Conservation (phyloP, 805 yeast genomes). For the Blastobotrys robertii region DNA sequence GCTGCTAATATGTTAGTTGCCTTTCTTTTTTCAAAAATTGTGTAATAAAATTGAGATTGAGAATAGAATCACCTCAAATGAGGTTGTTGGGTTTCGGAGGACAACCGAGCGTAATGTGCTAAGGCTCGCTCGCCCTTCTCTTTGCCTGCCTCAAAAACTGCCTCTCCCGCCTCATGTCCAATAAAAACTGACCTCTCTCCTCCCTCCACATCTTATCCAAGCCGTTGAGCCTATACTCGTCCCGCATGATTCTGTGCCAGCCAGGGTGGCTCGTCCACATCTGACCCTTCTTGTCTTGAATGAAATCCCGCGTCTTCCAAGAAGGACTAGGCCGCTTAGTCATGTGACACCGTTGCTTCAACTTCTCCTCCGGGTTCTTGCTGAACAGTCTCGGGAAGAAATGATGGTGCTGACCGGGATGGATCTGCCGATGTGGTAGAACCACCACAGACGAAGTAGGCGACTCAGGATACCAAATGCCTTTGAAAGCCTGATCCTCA, state of each 20-base stretch:
- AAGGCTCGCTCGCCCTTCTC: slow-evolving; percentile 5
- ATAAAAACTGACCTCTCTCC: slow-evolving; percentile 16
- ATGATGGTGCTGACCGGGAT: too few relatives aligned
- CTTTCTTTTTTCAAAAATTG: too few relatives aligned
- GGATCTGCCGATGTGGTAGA: too few relatives aligned
- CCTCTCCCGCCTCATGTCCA: slow-evolving; percentile 18
- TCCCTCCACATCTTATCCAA: slow-evolving; percentile 18
- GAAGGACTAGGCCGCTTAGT: slow-evolving; percentile 17
- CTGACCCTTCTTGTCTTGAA: slow-evolving; percentile 5
- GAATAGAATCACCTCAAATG: neutral
- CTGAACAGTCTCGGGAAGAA: slow-evolving; percentile 1
- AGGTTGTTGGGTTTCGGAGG: neutral
- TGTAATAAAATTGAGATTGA: neutral
- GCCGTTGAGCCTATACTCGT: slow-evolving; percentile 15
- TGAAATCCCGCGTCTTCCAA: slow-evolving; percentile 9
- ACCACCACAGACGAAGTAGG: too few relatives aligned
- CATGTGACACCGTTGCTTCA: slow-evolving; percentile 13
- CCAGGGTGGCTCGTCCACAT: slow-evolving; percentile 14
- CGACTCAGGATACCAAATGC: too few relatives aligned
- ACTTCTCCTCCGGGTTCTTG: slow-evolving; percentile 12
- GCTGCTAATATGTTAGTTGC: too few relatives aligned
- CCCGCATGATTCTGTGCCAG: slow-evolving; percentile 19
- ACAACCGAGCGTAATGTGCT: too few relatives aligned
- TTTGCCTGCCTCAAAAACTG: slow-evolving; percentile 16
- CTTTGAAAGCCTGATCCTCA: too few relatives aligned